Percentiles rank a stretch among this genome's conserved stretches.
These are phyloP conservation scores for Chaetoceros tenuissimus DNA, from an alignment of 108 stramenopile genomes.

Conservation along the genomic window DNA sequence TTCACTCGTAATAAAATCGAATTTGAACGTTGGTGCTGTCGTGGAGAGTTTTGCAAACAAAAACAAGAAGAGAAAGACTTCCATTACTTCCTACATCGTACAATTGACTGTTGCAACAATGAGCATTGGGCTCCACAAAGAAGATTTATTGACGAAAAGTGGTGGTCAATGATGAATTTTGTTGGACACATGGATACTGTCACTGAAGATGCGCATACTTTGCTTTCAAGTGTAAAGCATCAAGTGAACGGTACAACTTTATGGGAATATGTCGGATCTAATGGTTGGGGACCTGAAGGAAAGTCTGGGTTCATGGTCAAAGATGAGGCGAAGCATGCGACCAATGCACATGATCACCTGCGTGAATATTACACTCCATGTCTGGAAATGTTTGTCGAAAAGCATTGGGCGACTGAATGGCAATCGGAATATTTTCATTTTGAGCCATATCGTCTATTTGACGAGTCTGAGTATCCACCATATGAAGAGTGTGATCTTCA, in stretches of 20 bases:
- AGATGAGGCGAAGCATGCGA: neutral
- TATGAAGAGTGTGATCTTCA: no score
- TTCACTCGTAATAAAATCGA: neutral
- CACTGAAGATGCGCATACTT: slow-evolving; percentile 16
- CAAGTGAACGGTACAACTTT: neutral
- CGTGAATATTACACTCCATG: neutral
- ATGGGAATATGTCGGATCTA: neutral
- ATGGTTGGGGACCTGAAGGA: neutral
- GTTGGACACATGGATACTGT: slow-evolving; percentile 30
- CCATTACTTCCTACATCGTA: neutral
- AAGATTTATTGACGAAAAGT: slow-evolving; percentile 17
- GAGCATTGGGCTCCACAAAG: neutral
- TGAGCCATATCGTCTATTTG: neutral
- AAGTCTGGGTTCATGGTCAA: neutral
- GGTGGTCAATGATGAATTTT: slow-evolving; percentile 30
- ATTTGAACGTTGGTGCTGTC: neutral
- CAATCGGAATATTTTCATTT: neutral
- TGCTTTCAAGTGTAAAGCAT: slow-evolving; percentile 4
- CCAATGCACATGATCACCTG: neutral
- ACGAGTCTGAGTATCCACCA: no score
- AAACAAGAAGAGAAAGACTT: neutral
- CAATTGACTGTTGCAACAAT: neutral
- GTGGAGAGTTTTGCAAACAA: neutral
- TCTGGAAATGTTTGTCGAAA: neutral
- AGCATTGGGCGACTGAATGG: neutral